A percentile compares a stretch with the other conserved stretches of the same genome.
Conservation (phyloP, 306 rosid genomes). For the cucumber (Cucumis sativus) region DNA sequence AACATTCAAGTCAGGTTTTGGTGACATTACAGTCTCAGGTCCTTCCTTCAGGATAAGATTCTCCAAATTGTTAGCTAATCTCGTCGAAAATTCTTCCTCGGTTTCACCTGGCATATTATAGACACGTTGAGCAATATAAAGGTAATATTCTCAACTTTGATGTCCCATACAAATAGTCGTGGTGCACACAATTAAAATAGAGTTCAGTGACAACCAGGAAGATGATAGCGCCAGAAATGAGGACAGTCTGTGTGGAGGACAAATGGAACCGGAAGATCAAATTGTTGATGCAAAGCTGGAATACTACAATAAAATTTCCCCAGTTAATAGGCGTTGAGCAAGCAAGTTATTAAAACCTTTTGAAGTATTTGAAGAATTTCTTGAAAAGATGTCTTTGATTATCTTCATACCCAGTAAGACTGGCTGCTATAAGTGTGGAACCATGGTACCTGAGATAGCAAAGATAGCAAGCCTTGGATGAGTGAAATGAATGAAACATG, state of each 20-base stretch:
- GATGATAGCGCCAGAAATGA: constrained; percentile 92
- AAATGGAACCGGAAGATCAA: constrained; percentile 92
- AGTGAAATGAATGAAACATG: constrained; percentile 11
- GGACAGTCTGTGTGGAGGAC: constrained; percentile 95
- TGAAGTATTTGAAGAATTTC: not conserved
- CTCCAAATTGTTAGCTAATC: constrained; percentile 82
- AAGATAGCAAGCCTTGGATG: constrained; percentile 12
- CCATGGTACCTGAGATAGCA: constrained; percentile 74
- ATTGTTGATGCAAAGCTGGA: constrained; percentile 79
- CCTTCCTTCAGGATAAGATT: constrained; percentile 80
- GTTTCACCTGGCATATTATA: constrained; percentile 62
- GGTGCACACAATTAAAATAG: not conserved
- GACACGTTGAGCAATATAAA: constrained; percentile 11
- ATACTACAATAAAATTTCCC: constrained; percentile 39
- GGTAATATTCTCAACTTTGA: not conserved
- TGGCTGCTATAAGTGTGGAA: constrained; percentile 77
- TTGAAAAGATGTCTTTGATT: not conserved
- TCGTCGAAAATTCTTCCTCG: constrained; percentile 82
- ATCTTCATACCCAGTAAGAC: constrained; percentile 80
- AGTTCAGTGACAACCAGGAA: constrained; percentile 55
- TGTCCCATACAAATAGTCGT: not conserved
- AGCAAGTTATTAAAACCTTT: not conserved
- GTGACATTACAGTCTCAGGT: constrained; percentile 65
- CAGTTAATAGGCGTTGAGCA: constrained; percentile 8
- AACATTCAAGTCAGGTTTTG: not conserved